phyloP scores from a whole-genome alignment of 495 filamentous ascomycete species.

The Neurospora tetrasperma region DNA sequence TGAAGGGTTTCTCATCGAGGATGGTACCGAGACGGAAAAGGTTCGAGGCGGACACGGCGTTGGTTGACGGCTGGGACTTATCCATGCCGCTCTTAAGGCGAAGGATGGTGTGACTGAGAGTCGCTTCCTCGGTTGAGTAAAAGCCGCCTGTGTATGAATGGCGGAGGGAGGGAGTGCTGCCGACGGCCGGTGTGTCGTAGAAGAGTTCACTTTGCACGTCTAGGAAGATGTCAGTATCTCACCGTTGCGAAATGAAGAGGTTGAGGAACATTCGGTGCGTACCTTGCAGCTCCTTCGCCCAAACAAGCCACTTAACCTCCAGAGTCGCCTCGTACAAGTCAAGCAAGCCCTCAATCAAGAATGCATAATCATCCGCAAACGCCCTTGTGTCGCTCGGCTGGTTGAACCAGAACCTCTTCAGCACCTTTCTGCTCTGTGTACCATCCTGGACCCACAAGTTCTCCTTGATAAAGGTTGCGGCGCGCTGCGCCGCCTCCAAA shows the following conservation, averaged over 20 bases:
- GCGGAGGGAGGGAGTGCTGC: constrained; percentile 28
- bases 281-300: constrained; percentile 79
- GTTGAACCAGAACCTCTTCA: constrained; percentile 71
- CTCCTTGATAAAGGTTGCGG: constrained; percentile 63
- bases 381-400: constrained; percentile 54
- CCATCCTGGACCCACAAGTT: constrained; percentile 58
- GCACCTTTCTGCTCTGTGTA: constrained; percentile 27
- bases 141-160: constrained; percentile 53
- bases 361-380: constrained; percentile 95
- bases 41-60: constrained; percentile 75
- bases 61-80: constrained; percentile 76
- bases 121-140: constrained; percentile 64
- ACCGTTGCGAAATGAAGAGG: not conserved
- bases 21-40: constrained; percentile 66
- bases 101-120: constrained; percentile 65
- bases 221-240: constrained; percentile 28
- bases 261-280: constrained; percentile 13
- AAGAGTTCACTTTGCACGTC: constrained; percentile 60
- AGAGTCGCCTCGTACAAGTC: constrained; percentile 84
- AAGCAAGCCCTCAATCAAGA: constrained; percentile 71
- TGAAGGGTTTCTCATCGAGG: constrained; percentile 56
- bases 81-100: constrained; percentile 92
- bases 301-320: constrained; percentile 66
- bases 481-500: constrained; percentile 52
- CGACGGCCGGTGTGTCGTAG: constrained; percentile 40